Base-by-base conservation (phyloP, 1,284 basidiomycete genomes). In the Trichosporon faecale region DNA sequence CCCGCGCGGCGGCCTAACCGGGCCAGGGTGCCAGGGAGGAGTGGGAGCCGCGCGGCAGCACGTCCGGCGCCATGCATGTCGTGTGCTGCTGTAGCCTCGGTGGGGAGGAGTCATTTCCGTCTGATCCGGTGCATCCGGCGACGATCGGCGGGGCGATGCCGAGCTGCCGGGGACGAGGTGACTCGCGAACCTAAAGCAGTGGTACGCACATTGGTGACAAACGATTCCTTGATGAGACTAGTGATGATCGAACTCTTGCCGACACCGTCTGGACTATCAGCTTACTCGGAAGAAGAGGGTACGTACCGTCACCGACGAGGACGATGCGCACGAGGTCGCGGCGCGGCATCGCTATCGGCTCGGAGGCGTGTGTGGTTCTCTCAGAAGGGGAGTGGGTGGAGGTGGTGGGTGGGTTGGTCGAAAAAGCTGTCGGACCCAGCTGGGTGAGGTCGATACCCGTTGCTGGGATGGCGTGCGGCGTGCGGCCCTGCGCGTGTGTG, bases 201-300 rank as follows among this genome's bases (percentile, higher is more conserved):
- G 31, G 57, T 61, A 84, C 89, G 77, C 80, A 95, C 95, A 85
- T 94, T 91, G 60, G 91, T 86, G 64, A 97, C 91, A 80, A 91
- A 98, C 35, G 91, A 90, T 82, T 96, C 94, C 83, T 97, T 97
- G 85, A 98, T 96, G 80, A 98, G 88, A 37, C 93, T 94, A 16
- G 93, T 96, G 80, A 98, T 90, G 80, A 98, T 94, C 55, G 93
- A 94, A 82, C 92, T 94, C 86, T 96, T 96, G 75, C 94, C 94
- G 76, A 95, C 94, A 75, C 91, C 92, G 86, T 95, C 94, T 95
- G 79, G 18, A 8, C 27, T 12, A 40, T 70, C 21, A 70, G 71
- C 49, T 5, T 21, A 23, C n/a, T 6, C 7, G 2, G 23, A 9
- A 12, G 8, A 14, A 12, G 11, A 12, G 21, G 27, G 3, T 8